Base-by-base conservation (phyloP, 345 rosid genomes). In the Populus pruinosa region DNA sequence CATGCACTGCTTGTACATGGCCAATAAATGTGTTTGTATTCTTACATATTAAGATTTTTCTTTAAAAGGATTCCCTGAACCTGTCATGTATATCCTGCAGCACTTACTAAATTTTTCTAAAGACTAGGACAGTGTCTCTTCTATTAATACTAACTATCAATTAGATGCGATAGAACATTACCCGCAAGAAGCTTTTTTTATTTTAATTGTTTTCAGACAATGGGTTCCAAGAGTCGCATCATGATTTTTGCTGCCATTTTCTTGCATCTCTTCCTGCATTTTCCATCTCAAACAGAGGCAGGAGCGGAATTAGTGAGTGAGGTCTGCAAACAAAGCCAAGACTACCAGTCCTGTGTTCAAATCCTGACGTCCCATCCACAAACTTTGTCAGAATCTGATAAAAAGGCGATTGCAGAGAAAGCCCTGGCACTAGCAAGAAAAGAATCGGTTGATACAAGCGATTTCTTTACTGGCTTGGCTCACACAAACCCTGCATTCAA, bases 211-310 rank as follows among this genome's bases (percentile, higher is more conserved):
- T 59, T 25, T n/a, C 29, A 43, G 35, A 20, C 38, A 62, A 74
- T 74, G 77, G 77, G 21, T 74, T 41, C 36, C 64, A 64, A 36
- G 76, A 36, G 50, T 61, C 13, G 8, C 23, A 13, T 29, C 23
- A 8, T 9, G 63, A 36, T 76, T 55, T 55, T 53, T 8, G 21
- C 21, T 1, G 13, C 72, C 59, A 56, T 69, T 68, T 20, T 69
- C 18, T 0, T 76, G 0, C 39, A 50, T 2, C 20, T 73, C 21
- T 20, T 55, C 68, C 62, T 71, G 27, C 14, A 64, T 27, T 33
- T 71, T 67, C 64, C 73, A 21, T 71, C 31, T 53, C 72, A 65
- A 35, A 25, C 38, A 3, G 70, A 70, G 59, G 79, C 67, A 11
- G 25, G 47, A 5, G 33, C 0, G 3, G 61, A 63, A 3, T 39